These are phyloP conservation scores for Asterionellopsis glacialis DNA, from an alignment of 108 stramenopile species.

Conservation along the genomic window DNA sequence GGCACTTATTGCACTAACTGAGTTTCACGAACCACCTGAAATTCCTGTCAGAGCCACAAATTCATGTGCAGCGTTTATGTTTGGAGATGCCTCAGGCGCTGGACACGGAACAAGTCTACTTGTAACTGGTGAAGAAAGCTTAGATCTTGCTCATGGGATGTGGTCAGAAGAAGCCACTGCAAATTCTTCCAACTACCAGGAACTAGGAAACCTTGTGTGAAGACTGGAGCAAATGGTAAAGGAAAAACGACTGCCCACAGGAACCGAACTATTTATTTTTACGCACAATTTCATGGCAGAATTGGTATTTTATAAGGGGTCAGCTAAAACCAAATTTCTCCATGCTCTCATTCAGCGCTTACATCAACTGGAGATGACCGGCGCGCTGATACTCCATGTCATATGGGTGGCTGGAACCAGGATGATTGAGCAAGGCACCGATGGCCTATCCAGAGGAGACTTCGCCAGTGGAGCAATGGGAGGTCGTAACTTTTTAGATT, in stretches of 20 bases:
- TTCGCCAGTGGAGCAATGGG: conserved; percentile 33
- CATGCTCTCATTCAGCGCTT: conserved; percentile 1
- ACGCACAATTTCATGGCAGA: conserved; percentile 44
- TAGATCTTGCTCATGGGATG: conserved; percentile 1
- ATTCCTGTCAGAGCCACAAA: background rate
- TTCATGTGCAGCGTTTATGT: conserved; percentile 14
- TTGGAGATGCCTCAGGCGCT: conserved; percentile 40
- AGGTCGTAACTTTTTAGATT: conserved; percentile 2
- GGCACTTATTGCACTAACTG: conserved; percentile 7
- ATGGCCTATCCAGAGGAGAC: conserved; percentile 32
- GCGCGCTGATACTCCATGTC: conserved; percentile 19
- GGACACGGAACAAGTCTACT: conserved; percentile 25
- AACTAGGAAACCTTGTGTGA: conserved; percentile 27
- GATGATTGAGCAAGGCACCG: conserved; percentile 34
- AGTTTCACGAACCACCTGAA: conserved; percentile 6
- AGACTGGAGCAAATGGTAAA: conserved; percentile 19
- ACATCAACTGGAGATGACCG: background rate
- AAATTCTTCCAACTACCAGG: conserved; percentile 25
- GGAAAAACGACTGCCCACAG: conserved; percentile 3
- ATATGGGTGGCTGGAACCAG: conserved; percentile 29
- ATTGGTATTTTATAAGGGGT: conserved; percentile 17
- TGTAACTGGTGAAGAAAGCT: background rate
- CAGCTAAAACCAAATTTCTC: conserved; percentile 12
- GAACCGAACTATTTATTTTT: conserved; percentile 36
- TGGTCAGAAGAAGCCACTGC: conserved; percentile 6